Conservation (phyloP, 208 protist genomes). For the Wallacemonas rigidus region DNA sequence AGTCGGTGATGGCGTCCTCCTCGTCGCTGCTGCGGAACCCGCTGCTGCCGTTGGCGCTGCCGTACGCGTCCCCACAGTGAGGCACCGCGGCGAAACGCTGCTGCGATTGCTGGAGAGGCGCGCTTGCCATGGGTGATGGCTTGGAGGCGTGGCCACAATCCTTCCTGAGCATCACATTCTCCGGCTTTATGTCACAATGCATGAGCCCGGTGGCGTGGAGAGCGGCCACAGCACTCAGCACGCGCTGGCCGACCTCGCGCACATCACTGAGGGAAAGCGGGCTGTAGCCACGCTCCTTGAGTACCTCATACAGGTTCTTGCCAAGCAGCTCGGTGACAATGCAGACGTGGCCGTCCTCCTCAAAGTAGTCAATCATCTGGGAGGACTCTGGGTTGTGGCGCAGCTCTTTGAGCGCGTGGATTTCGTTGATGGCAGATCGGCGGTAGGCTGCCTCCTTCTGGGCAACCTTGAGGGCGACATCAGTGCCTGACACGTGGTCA, state of each 20-base stretch:
- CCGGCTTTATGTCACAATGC: constrained; percentile 98
- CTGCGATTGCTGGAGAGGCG: not conserved
- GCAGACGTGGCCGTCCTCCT: constrained; percentile 78
- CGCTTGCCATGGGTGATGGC: not conserved
- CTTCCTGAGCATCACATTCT: constrained; percentile 92
- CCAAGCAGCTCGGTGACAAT: constrained; percentile 84
- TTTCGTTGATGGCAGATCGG: constrained; percentile 83
- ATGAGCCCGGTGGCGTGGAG: constrained; percentile 87
- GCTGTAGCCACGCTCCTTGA: constrained; percentile 46
- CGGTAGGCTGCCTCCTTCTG: constrained; percentile 79
- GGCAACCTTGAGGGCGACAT: constrained; percentile 89
- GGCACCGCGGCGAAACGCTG: not conserved
- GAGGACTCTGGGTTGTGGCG: constrained; percentile 41
- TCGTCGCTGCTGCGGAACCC: constrained; percentile 22
- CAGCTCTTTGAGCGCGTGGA: constrained; percentile 57
- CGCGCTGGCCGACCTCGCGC: constrained; percentile 46
- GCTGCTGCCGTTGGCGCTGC: constrained; percentile 25
- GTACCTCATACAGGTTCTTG: constrained; percentile 74
- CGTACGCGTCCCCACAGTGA: not conserved
- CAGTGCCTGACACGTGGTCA: constrained; percentile 75
- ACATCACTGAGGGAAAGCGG: constrained; percentile 64
- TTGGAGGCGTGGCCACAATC: constrained; percentile 21
- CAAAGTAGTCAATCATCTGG: constrained; percentile 74
- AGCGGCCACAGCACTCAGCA: constrained; percentile 50
- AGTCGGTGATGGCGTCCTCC: constrained; percentile 28